These are phyloP conservation scores for Yarrowia sp. DNA, from an alignment of 805 yeast species.

Conservation along the genomic window DNA sequence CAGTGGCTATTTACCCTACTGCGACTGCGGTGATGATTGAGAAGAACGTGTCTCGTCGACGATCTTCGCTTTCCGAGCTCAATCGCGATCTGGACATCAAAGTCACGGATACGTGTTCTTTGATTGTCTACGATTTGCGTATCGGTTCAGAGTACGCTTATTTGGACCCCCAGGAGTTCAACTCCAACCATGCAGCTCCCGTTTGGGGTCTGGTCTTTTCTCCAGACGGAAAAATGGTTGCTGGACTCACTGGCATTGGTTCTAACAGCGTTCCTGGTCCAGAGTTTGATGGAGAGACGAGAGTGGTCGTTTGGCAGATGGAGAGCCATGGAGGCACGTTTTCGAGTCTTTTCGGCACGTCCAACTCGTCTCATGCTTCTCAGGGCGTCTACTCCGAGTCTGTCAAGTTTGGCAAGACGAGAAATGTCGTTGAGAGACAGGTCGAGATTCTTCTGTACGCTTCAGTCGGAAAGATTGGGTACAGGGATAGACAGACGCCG, in stretches of 20 bases:
- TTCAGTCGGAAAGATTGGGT: slow-evolving; percentile 9
- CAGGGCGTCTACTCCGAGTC: slow-evolving; percentile 15
- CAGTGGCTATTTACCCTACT: slow-evolving; percentile 9
- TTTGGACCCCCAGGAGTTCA: slow-evolving; percentile 23
- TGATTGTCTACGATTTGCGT: slow-evolving; percentile 20
- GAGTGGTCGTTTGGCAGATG: slow-evolving; percentile 18
- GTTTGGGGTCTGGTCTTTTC: slow-evolving; percentile 10
- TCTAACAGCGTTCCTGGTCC: slow-evolving; percentile 8
- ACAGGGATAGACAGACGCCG: slow-evolving; percentile 11
- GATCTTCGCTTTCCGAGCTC: slow-evolving; percentile 18
- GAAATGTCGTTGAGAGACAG: slow-evolving; percentile 9
- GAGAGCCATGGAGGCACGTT: slow-evolving; percentile 9
- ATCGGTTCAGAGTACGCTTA: slow-evolving; percentile 11
- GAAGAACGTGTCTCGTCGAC: slow-evolving; percentile 5
- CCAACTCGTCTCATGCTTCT: background rate
- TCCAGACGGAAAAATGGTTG: slow-evolving; percentile 15
- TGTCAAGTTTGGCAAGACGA: background rate
- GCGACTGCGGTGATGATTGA: slow-evolving; percentile 9
- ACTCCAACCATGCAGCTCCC: slow-evolving; percentile 17
- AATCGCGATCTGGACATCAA: slow-evolving; percentile 11
- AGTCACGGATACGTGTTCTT: slow-evolving; percentile 9
- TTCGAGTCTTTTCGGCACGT: background rate
- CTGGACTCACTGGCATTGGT: slow-evolving; percentile 6
- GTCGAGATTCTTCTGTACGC: slow-evolving; percentile 18
- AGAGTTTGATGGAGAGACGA: background rate